Base-by-base conservation (phyloP, 2,329 filamentous ascomycete species). In the Botrytis pseudocinerea region DNA sequence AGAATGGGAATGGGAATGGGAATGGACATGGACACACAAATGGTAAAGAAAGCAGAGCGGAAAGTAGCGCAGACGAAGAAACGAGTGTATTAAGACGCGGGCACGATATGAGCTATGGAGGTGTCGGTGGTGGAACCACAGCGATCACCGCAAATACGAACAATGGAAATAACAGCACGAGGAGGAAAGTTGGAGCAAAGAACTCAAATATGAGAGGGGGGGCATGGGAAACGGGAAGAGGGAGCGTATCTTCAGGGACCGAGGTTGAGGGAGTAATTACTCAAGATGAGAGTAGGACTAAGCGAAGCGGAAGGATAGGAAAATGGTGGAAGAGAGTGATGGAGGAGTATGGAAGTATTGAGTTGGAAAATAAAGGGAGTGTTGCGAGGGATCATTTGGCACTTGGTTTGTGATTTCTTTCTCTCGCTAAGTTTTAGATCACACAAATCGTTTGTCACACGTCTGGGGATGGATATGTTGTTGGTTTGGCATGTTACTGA, bases 281-380 rank as follows among this genome's bases (percentile, higher is more conserved):
- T 69, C 68, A 76, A 75, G 60, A 46, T 48, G 9, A 75, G 74
- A 54, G 76, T 74, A 46, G 59, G 74, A 59, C 72, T 73, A 71
- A 42, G n/a, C 25, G 63, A 74, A 32, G 35, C 14, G 46, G 59
- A 25, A 54, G 8, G 62, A 78, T 78, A 72, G 77, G 76, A 76
- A 69, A 85, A 83, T 90, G 90, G 87, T 90, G 87, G 86, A 83
- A 83, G 77, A 79, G 80, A 46, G 80, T 88, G 57, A 77, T 85
- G 38, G 82, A 80, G 12, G 82, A 84, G 73, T 86, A 91, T 76
- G 79, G 80, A 42, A 77, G 75, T 59, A 87, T 96, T 69, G 93
- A 95, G 84, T 82, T 96, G 74, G 93, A 96, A 82, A 96, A 96
- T 80, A 95, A 94, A 82, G 93, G 93, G 57, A 93, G 91, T 80